A percentile compares a stretch with the other conserved stretches of the same genome.
phyloP scores from a whole-genome alignment of 495 filamentous ascomycete species.

The Podospora comata region DNA sequence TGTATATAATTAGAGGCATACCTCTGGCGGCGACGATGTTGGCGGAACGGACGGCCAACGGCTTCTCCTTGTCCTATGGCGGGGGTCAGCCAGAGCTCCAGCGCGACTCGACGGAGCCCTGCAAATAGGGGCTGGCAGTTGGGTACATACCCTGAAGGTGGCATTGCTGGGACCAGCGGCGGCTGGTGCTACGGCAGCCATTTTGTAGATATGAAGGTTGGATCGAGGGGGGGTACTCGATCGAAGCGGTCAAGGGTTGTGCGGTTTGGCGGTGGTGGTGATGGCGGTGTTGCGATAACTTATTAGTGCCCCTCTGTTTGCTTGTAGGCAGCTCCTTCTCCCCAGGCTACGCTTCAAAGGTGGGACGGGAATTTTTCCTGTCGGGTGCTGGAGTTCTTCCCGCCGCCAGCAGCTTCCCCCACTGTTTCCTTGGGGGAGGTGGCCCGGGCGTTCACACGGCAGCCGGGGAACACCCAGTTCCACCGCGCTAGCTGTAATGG shows the following conservation, averaged over 20 bases:
- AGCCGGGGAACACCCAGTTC: background rate
- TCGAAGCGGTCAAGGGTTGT: slow-evolving; percentile 18
- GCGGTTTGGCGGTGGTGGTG: slow-evolving; percentile 1
- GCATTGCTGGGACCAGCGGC: slow-evolving; percentile 58
- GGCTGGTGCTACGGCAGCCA: slow-evolving; percentile 61
- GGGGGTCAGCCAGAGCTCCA: slow-evolving; percentile 41
- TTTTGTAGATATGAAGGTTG: slow-evolving; percentile 32
- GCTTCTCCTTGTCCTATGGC: slow-evolving; percentile 93
- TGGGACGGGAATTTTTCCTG: slow-evolving; percentile 34
- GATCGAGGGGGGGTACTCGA: background rate
- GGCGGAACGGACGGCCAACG: slow-evolving; percentile 82
- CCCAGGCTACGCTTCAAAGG: slow-evolving; percentile 22
- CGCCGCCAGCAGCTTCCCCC: slow-evolving; percentile 10
- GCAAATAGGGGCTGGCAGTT: slow-evolving; percentile 5
- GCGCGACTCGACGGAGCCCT: slow-evolving; percentile 8
- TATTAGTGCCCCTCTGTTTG: slow-evolving; percentile 16
- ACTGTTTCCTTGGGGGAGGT: slow-evolving; percentile 1
- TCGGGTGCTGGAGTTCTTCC: slow-evolving; percentile 33
- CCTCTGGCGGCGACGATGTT: slow-evolving; percentile 97
- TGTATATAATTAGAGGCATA: slow-evolving; percentile 39
- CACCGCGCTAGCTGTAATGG: slow-evolving; percentile 20
- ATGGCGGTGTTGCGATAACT: slow-evolving; percentile 12
- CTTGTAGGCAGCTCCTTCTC: slow-evolving; percentile 30
- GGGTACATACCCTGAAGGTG: slow-evolving; percentile 69
- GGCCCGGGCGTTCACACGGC: slow-evolving; percentile 16